phyloP scores from a whole-genome alignment of 2,329 filamentous ascomycete species.

The Xylaria polymorpha region DNA sequence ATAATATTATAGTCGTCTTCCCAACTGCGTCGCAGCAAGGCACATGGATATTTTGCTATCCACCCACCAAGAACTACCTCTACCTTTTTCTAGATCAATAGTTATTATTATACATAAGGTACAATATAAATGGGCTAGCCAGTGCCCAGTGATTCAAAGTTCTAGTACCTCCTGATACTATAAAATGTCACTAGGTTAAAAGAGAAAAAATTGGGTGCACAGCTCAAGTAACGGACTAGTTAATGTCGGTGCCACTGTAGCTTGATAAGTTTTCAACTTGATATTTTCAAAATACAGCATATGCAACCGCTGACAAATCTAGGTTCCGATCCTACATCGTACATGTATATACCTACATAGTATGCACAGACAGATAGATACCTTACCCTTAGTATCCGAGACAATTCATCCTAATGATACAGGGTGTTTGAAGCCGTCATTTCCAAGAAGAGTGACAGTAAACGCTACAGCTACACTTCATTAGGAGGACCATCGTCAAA shows the following conservation, averaged over 20 bases:
- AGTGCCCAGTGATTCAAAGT: no score
- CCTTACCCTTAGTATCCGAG: not conserved
- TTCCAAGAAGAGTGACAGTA: not conserved
- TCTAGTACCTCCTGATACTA: no score
- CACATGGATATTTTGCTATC: no score
- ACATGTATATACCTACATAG: not conserved
- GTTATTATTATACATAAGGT: no score
- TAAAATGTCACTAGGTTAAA: not conserved
- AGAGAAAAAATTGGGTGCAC: not conserved
- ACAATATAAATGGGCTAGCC: no score
- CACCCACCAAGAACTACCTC: not conserved
- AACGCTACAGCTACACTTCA: slow-evolving; percentile 2
- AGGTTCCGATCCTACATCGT: not conserved
- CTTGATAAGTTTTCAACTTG: not conserved
- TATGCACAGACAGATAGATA: slow-evolving; percentile 1
- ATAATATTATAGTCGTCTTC: no score
- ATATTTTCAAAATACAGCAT: slow-evolving; percentile 1
- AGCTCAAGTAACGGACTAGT: not conserved
- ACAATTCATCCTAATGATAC: not conserved
- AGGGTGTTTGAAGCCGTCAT: not conserved
- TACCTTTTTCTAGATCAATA: no score
- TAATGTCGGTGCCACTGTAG: not conserved
- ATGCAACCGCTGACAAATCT: not conserved
- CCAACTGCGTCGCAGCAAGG: no score
- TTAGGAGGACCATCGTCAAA: slow-evolving; percentile 22